Evolutionary conservation across 495 filamentous ascomycete species (phyloP).

Genomic region (Aspergillus sclerotiicarbonarius): DNA sequence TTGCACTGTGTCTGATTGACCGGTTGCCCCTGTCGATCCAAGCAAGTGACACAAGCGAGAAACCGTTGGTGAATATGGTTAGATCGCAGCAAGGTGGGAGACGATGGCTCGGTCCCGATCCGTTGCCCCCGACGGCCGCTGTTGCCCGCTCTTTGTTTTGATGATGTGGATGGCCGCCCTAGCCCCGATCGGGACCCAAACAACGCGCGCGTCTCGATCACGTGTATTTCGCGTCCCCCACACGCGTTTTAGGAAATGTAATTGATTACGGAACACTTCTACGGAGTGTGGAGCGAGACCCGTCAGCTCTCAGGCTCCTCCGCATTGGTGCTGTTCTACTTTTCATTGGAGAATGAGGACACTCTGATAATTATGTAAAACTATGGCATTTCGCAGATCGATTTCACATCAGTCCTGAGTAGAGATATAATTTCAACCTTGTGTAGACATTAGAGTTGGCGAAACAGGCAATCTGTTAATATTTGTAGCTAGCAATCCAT

Average conservation of each 20-base stretch:
- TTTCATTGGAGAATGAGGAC: no score
- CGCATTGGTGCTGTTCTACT: no score
- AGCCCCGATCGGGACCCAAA: conserved; percentile 7
- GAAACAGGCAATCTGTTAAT: no score
- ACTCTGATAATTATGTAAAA: no score
- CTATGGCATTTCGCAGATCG: no score
- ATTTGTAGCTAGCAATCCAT: conserved; percentile 1
- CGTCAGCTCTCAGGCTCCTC: no score
- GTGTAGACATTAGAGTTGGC: not conserved
- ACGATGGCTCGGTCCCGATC: not conserved
- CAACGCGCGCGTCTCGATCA: conserved; percentile 12
- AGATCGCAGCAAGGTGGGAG: not conserved
- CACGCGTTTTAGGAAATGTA: conserved; percentile 30
- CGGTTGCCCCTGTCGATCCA: not conserved
- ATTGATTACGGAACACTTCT: no score
- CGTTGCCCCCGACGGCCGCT: conserved; percentile 11
- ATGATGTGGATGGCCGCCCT: conserved; percentile 17
- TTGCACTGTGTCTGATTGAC: not conserved
- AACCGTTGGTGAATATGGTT: not conserved
- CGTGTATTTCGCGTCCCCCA: conserved; percentile 19
- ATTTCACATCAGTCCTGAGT: no score
- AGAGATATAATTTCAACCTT: not conserved
- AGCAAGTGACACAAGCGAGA: not conserved
- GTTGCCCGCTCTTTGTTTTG: conserved; percentile 26
- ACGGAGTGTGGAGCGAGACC: no score